phyloP scores from a whole-genome alignment of 169 alveolate genomes.

The Ichthyophthirius multifiliis region DNA sequence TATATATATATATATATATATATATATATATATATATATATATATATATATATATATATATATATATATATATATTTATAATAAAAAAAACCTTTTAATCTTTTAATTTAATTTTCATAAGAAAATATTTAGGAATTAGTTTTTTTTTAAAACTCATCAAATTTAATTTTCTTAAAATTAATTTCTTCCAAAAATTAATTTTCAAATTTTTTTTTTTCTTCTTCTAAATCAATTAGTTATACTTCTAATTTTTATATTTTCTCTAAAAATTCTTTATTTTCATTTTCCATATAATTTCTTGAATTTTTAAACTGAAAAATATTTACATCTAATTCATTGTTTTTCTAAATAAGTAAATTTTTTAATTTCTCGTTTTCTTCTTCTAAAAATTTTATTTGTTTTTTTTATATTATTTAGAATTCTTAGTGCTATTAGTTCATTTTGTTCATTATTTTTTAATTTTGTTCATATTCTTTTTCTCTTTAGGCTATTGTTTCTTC shows the following conservation, averaged over 20 bases:
- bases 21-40: no score
- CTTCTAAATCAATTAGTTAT: constrained; percentile 9
- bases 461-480: constrained; percentile 18
- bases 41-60: not conserved
- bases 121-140: constrained; percentile 19
- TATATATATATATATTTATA: not conserved
- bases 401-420: not conserved
- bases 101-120: constrained; percentile 21
- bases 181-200: not conserved
- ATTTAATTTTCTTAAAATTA: not conserved
- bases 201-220: not conserved
- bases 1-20: no score
- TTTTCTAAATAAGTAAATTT: constrained; percentile 22
- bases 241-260: constrained; percentile 7
- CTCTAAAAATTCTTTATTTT: constrained; percentile 10
- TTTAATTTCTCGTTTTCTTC: constrained; percentile 23
- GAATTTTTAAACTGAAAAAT: not conserved
- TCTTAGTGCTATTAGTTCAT: constrained; percentile 3
- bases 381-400: constrained; percentile 29
- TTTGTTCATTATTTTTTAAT: constrained; percentile 1
- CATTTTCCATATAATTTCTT: constrained; percentile 22
- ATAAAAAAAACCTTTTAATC: constrained; percentile 21
- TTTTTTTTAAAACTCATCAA: constrained; percentile 8
- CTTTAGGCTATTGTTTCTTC: constrained; percentile 14
- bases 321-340: constrained; percentile 15